Conservation (phyloP, 495 filamentous ascomycete genomes). For the Mytilinidion resinicola region DNA sequence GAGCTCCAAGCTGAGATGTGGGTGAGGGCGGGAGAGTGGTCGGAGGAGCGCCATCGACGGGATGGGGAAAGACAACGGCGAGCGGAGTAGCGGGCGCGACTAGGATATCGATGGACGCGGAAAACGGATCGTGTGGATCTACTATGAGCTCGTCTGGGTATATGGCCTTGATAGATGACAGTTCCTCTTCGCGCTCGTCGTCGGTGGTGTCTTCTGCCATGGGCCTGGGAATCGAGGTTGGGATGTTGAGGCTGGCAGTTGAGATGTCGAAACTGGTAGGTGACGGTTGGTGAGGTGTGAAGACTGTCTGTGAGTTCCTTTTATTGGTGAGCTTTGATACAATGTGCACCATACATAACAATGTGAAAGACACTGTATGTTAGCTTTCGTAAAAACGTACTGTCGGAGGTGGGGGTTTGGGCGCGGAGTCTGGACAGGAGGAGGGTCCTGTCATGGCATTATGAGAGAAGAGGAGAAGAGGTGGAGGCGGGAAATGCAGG, state of each 20-base stretch:
- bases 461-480: no score
- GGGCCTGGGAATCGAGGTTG: slow-evolving; percentile 12
- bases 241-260: neutral
- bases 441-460: no score
- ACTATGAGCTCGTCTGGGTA: slow-evolving; percentile 71
- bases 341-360: no score
- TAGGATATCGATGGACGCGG: slow-evolving; percentile 62
- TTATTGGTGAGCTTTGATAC: no score
- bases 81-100: slow-evolving; percentile 65
- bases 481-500: no score
- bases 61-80: slow-evolving; percentile 58
- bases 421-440: no score
- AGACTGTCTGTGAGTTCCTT: no score
- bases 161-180: slow-evolving; percentile 79
- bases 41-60: slow-evolving; percentile 39
- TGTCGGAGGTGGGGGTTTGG: no score
- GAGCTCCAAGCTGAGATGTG: neutral
- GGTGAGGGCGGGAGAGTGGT: slow-evolving; percentile 31
- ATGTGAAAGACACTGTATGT: no score
- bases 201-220: slow-evolving; percentile 40
- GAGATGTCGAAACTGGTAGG: neutral
- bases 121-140: slow-evolving; percentile 53
- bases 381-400: no score
- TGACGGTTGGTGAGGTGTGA: no score
- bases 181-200: slow-evolving; percentile 70